A percentile compares a stretch with the other conserved stretches of the same genome.
These are phyloP conservation scores for Mycena rosella DNA, from an alignment of 768 basidiomycete genomes.

Conservation along the genomic window DNA sequence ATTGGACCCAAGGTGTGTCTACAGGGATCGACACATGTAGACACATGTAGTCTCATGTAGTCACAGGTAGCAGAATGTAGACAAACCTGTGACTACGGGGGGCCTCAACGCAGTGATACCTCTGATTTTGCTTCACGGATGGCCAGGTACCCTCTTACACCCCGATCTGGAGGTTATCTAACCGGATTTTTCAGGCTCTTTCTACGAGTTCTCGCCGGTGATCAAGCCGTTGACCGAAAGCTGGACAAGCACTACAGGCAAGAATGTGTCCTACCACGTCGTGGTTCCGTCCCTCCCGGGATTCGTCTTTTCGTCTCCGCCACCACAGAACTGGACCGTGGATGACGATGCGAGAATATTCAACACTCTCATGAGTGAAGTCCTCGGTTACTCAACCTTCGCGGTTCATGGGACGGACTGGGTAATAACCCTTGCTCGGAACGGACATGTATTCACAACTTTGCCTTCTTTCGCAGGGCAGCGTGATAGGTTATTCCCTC, in stretches of 20 bases:
- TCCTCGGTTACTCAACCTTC: conserved; percentile 40
- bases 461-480: neutral
- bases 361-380: conserved; percentile 42
- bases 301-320: conserved; percentile 34
- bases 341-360: conserved; percentile 40
- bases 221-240: neutral
- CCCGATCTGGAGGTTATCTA: too few species aligned
- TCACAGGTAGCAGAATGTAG: too few species aligned
- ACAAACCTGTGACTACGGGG: too few species aligned
- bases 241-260: neutral
- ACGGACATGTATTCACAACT: too few species aligned
- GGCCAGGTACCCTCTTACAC: conserved; percentile 3
- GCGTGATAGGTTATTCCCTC: neutral
- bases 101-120: too few species aligned
- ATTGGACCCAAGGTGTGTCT: too few species aligned
- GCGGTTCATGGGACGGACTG: conserved; percentile 39
- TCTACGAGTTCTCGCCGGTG: conserved; percentile 1
- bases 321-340: conserved; percentile 31
- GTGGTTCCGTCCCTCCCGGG: conserved; percentile 27
- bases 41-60: too few species aligned
- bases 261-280: conserved; percentile 6
- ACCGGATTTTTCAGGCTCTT: conserved; percentile 16
- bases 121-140: conserved; percentile 21
- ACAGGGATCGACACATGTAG: too few species aligned
- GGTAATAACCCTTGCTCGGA: conserved; percentile 15